These are phyloP conservation scores for Ustulina deusta DNA, from an alignment of 2,329 filamentous ascomycete genomes.

Conservation along the genomic window DNA sequence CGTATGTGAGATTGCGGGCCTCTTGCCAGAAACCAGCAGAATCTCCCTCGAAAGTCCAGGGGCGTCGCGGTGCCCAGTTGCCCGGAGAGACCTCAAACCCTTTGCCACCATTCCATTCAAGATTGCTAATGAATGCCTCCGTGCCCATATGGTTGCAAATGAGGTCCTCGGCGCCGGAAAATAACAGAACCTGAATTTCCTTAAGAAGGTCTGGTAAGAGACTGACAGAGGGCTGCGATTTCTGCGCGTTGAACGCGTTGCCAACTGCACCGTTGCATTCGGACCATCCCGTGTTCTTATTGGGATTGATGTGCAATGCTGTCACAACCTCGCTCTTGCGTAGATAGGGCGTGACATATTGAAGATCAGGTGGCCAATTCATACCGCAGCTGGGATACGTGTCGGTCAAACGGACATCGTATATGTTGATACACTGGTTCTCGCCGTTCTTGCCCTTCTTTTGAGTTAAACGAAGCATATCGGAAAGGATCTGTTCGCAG, in stretches of 20 bases:
- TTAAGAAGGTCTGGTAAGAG: conserved; percentile 83
- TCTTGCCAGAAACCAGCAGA: conserved; percentile 92
- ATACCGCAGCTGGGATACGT: conserved; percentile 87
- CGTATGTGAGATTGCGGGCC: conserved; percentile 94
- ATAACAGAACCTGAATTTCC: conserved; percentile 83
- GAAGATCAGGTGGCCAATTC: conserved; percentile 96
- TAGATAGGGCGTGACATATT: conserved; percentile 83
- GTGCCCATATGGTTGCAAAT: conserved; percentile 98
- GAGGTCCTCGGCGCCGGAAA: conserved; percentile 92
- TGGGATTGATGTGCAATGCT: conserved; percentile 84
- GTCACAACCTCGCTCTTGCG: conserved; percentile 80
- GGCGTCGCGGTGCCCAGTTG: conserved; percentile 88
- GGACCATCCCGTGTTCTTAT: conserved; percentile 88
- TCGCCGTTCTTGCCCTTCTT: conserved; percentile 62
- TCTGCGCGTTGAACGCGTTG: conserved; percentile 73
- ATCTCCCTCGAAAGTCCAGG: conserved; percentile 94
- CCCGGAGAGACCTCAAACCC: conserved; percentile 91
- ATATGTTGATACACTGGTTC: conserved; percentile 88
- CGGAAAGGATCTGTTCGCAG: conserved; percentile 83
- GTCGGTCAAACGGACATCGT: conserved; percentile 90
- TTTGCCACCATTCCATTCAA: conserved; percentile 91
- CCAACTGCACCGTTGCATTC: conserved; percentile 89
- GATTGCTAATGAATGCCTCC: conserved; percentile 87
- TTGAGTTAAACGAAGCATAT: conserved; percentile 76
- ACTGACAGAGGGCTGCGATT: conserved; percentile 78